These are phyloP conservation scores for Spongiforma sp. DNA, from an alignment of 1,284 basidiomycete species.

Conservation along the genomic window DNA sequence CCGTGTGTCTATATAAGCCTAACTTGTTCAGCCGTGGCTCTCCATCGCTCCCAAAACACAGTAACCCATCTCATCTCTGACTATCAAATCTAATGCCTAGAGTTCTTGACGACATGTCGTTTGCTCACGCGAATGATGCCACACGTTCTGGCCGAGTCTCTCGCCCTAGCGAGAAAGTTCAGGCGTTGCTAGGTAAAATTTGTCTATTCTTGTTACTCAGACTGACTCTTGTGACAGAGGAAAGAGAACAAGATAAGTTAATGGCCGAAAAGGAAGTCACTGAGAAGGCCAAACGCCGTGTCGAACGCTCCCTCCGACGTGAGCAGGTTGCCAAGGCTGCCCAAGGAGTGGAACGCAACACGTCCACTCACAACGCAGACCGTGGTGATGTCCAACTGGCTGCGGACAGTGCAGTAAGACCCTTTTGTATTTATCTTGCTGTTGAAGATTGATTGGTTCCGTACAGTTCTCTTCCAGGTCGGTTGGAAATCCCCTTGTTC, in stretches of 20 bases:
- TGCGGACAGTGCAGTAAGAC: not conserved
- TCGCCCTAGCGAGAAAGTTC: not conserved
- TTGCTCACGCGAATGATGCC: not conserved
- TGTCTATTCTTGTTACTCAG: not conserved
- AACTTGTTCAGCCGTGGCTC: not conserved
- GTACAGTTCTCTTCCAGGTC: not conserved
- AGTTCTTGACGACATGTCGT: not conserved
- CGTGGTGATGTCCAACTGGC: not conserved
- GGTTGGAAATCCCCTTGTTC: not conserved
- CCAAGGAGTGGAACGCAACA: not conserved
- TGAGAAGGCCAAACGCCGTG: not conserved
- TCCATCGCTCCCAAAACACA: not conserved
- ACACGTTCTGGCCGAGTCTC: not conserved
- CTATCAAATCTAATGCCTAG: not conserved
- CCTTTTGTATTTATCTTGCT: not conserved
- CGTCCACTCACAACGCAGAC: not conserved
- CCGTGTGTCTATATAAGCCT: too few relatives aligned
- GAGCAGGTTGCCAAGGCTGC: not conserved
- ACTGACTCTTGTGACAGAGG: not conserved
- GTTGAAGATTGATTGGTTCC: not conserved
- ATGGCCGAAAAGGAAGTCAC: not conserved
- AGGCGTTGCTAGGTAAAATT: not conserved
- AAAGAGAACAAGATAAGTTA: not conserved
- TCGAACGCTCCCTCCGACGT: not conserved
- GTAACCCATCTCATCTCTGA: not conserved